These are phyloP conservation scores for Nakataea oryzae DNA, from an alignment of 2,329 filamentous ascomycete species.

Conservation along the genomic window DNA sequence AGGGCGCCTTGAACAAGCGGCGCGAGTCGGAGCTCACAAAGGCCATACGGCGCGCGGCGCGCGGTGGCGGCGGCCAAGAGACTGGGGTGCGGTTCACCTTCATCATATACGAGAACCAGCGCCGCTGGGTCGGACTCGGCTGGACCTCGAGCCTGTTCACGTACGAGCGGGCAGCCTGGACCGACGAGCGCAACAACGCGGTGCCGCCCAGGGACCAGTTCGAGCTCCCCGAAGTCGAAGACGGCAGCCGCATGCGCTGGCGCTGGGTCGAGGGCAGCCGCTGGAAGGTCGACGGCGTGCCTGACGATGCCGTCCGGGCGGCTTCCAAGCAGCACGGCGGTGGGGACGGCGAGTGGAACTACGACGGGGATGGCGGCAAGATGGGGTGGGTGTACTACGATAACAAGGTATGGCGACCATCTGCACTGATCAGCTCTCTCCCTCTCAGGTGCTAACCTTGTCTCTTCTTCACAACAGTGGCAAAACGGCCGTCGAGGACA, in stretches of 20 bases:
- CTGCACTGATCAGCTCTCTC: not conserved
- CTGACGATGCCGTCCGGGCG: constrained; percentile 33
- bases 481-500: constrained; percentile 71
- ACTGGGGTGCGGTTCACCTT: constrained; percentile 93
- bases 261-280: constrained; percentile 76
- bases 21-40: constrained; percentile 36
- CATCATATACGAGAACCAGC: constrained; percentile 91
- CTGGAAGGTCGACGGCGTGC: constrained; percentile 76
- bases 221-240: constrained; percentile 50
- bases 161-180: constrained; percentile 86
- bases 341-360: constrained; percentile 27
- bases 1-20: constrained; percentile 17
- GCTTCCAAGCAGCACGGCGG: constrained; percentile 18
- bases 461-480: constrained; percentile 48
- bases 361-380: constrained; percentile 49
- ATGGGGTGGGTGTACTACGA: constrained; percentile 97
- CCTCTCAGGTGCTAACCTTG: not conserved
- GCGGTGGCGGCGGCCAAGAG: constrained; percentile 27
- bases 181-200: constrained; percentile 84
- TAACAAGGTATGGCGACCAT: constrained; percentile 59
- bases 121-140: constrained; percentile 86
- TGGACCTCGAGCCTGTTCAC: constrained; percentile 90
- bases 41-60: constrained; percentile 23
- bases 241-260: constrained; percentile 46
- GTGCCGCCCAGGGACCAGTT: constrained; percentile 65